Conservation (phyloP, 2,329 filamentous ascomycete species). For the Geosmithia morbida region DNA sequence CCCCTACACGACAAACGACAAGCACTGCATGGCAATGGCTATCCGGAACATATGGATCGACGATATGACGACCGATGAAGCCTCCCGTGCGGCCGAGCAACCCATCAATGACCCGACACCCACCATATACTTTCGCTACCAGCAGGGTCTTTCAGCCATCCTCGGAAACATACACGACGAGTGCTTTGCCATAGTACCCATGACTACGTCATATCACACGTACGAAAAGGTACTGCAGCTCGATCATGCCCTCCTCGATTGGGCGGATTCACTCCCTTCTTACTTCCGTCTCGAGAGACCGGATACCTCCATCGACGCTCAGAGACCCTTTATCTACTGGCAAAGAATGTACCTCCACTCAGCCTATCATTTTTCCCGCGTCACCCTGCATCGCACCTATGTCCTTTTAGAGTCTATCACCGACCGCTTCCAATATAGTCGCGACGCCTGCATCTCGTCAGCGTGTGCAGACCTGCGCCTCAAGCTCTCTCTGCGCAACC, state of each 20-base stretch:
- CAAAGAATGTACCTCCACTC: conserved; percentile 22
- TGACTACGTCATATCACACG: conserved; percentile 11
- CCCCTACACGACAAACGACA: conserved; percentile 21
- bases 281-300: conserved; percentile 18
- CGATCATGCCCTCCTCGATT: conserved; percentile 16
- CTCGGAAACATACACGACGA: conserved; percentile 22
- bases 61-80: conserved; percentile 15
- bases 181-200: conserved; percentile 16
- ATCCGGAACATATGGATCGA: conserved; percentile 23
- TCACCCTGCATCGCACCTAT: conserved; percentile 23
- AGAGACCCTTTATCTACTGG: conserved; percentile 16
- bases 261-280: conserved; percentile 15
- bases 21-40: conserved; percentile 20
- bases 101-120: conserved; percentile 16
- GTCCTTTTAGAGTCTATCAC: conserved; percentile 23
- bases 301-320: conserved; percentile 14
- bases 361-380: conserved; percentile 22
- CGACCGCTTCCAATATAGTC: conserved; percentile 20
- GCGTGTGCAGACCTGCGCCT: conserved; percentile 24
- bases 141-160: conserved; percentile 17
- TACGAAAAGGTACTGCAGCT: conserved; percentile 21
- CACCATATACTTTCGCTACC: conserved; percentile 15
- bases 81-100: conserved; percentile 6
- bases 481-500: conserved; percentile 15
- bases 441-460: conserved; percentile 22